phyloP scores from a whole-genome alignment of 192 early-diverging fungal genomes.

The Chytriomyces hyalinus region DNA sequence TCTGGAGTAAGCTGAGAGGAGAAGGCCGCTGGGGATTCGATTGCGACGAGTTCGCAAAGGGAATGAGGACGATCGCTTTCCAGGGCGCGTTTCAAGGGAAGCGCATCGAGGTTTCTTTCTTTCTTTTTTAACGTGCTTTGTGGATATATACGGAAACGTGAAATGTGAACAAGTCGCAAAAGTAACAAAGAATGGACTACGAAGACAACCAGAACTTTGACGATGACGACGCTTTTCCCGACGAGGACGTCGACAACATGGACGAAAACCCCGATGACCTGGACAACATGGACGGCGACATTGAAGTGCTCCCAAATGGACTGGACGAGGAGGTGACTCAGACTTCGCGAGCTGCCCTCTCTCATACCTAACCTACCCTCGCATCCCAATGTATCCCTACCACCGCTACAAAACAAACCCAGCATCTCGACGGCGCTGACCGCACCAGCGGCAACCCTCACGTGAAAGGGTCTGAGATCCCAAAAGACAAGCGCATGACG shows the following conservation, averaged over 20 bases:
- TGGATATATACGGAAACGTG: too few relatives aligned
- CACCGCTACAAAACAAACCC: not conserved
- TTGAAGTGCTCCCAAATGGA: slow-evolving; percentile 8
- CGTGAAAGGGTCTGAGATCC: slow-evolving; percentile 45
- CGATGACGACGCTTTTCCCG: slow-evolving; percentile 10
- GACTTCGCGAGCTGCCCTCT: not conserved
- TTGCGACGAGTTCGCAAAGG: too few relatives aligned
- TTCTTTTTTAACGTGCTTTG: too few relatives aligned
- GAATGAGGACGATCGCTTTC: too few relatives aligned
- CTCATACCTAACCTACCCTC: not conserved
- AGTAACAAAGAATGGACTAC: slow-evolving; percentile 18
- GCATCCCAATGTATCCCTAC: not conserved
- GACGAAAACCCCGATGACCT: slow-evolving; percentile 22
- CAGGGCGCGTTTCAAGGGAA: too few relatives aligned
- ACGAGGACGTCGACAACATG: slow-evolving; percentile 33
- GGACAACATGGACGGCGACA: slow-evolving; percentile 9
- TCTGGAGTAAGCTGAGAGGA: too few relatives aligned
- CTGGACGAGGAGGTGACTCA: not conserved
- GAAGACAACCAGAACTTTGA: slow-evolving; percentile 15
- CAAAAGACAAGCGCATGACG: slow-evolving; percentile 82
- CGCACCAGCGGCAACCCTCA: slow-evolving; percentile 16
- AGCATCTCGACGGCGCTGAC: slow-evolving; percentile 12
- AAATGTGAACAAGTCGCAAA: too few relatives aligned
- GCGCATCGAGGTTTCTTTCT: too few relatives aligned
- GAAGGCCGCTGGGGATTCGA: too few relatives aligned